A percentile compares a stretch with the other conserved stretches of the same genome.
phyloP scores from a whole-genome alignment of 371 early-diverging fungal genomes.

The Mucor indicus region DNA sequence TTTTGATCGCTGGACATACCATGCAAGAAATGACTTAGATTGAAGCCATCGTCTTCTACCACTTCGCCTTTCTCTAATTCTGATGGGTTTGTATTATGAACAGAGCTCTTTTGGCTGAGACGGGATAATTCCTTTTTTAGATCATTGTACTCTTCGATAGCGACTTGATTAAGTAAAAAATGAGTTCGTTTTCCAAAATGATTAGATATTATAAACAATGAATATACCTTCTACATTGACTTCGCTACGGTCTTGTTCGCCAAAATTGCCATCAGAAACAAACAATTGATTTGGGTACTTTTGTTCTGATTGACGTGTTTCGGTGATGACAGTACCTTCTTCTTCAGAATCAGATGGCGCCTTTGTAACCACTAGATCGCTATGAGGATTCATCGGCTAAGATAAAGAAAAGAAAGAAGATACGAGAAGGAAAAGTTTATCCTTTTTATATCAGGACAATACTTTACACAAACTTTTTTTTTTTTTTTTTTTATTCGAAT shows the following conservation, averaged over 20 bases:
- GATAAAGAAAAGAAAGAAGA: too few species aligned
- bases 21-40: conserved; percentile 32
- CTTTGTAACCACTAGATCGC: too few species aligned
- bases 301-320: too few species aligned
- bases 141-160: conserved; percentile 10
- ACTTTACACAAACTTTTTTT: too few species aligned
- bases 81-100: too few species aligned
- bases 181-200: background rate
- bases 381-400: too few species aligned
- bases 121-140: conserved; percentile 13
- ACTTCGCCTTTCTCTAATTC: conserved; percentile 15
- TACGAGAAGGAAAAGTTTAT: too few species aligned
- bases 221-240: conserved; percentile 14
- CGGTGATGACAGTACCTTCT: conserved; percentile 1
- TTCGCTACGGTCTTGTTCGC: conserved; percentile 6
- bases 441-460: too few species aligned
- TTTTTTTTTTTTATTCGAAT: too few species aligned
- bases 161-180: conserved; percentile 2
- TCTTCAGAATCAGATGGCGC: background rate
- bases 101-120: conserved; percentile 6
- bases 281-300: too few species aligned
- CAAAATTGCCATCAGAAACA: conserved; percentile 4
- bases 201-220: background rate
- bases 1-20: conserved; percentile 16
- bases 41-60: conserved; percentile 26